Base-by-base conservation (phyloP, 176 grass and related monocot species). In the Carex parvula region DNA sequence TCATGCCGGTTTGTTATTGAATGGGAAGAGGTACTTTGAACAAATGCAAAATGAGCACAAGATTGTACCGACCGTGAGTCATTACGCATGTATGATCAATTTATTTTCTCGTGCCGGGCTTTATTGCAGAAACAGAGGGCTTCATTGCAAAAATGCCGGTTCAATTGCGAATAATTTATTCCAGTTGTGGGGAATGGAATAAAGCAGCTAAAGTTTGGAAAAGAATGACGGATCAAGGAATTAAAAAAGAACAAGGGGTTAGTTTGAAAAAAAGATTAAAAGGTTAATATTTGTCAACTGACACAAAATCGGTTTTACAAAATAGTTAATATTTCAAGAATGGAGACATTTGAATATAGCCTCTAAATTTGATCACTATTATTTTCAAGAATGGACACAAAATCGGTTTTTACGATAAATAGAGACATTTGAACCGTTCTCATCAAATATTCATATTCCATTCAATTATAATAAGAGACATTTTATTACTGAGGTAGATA, bases 61-160 rank as follows among this genome's bases (percentile, higher is more conserved):
- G 26, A 26, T 26, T 26, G 26, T 26, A 26, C 1, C 26, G 26
- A 26, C 26, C 26, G 26, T 26, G 82, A 84, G 57, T 79, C 48
- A 91, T 98, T 64, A 93, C 1, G 82, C 95, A 0, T 98, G 95
- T 91, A 98, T 98, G 92, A 90, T 98, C 12, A 92, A 98, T 83
- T 90, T 98, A 60, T 84, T 93, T 42, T 70, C 91, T 44, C 95
- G 91, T 22, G 74, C 86, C 0, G 89, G 88, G 18, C 52, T 98
- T 98, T 69, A 94, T 98, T 41, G 82, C 83, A 70, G 63, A 37
- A 21, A 98, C n/a, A n/a, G n/a, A n/a, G n/a, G n/a, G 18, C 52
- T 98, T 98, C 75, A 94, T 98, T 41, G 82, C 83, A 70, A 68
- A 37, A 21, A 98, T 98, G 92, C 29, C 29, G 29, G 29, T 2